These are phyloP conservation scores for Keqinozyma sinolaborantium DNA, from an alignment of 1,139 yeast genomes.

Conservation along the genomic window DNA sequence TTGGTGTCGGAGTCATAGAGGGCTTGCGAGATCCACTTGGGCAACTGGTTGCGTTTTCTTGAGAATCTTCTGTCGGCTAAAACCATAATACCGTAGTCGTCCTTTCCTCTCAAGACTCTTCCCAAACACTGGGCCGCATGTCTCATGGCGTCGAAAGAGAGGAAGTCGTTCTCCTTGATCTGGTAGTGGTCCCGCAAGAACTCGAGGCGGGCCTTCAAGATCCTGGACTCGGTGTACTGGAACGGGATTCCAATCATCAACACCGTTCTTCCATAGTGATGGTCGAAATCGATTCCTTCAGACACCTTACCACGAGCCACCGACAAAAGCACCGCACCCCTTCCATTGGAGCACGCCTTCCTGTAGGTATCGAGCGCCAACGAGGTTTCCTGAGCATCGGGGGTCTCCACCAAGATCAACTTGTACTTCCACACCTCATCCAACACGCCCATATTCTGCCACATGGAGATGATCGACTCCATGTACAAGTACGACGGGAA, in stretches of 20 bases:
- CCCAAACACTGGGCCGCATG: constrained; percentile 99
- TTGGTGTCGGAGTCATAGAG: constrained; percentile 87
- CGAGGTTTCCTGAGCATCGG: constrained; percentile 98
- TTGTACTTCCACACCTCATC: constrained; percentile 99
- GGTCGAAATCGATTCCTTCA: constrained; percentile 99
- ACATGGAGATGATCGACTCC: constrained; percentile 97
- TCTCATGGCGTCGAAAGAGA: constrained; percentile 98
- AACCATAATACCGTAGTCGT: constrained; percentile 98
- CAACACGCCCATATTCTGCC: constrained; percentile 97
- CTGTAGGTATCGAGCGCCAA: constrained; percentile 92
- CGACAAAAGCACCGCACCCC: constrained; percentile 93
- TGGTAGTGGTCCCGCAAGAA: constrained; percentile 90
- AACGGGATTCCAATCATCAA: constrained; percentile 98
- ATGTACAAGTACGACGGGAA: constrained; percentile 95
- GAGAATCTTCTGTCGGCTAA: constrained; percentile 92
- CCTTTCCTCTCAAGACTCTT: constrained; percentile 93
- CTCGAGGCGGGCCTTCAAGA: constrained; percentile 89
- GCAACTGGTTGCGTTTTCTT: constrained; percentile 80
- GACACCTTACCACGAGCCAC: constrained; percentile 99
- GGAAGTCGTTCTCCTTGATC: constrained; percentile 87
- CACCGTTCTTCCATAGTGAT: constrained; percentile 96
- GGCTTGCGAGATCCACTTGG: constrained; percentile 97
- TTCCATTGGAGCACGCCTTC: constrained; percentile 94
- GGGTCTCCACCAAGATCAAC: constrained; percentile 93
- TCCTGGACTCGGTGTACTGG: constrained; percentile 96